Percentiles rank a stretch among this genome's conserved stretches.
phyloP scores from a whole-genome alignment of 2,329 filamentous ascomycete species.

The Fusarium aywerte region DNA sequence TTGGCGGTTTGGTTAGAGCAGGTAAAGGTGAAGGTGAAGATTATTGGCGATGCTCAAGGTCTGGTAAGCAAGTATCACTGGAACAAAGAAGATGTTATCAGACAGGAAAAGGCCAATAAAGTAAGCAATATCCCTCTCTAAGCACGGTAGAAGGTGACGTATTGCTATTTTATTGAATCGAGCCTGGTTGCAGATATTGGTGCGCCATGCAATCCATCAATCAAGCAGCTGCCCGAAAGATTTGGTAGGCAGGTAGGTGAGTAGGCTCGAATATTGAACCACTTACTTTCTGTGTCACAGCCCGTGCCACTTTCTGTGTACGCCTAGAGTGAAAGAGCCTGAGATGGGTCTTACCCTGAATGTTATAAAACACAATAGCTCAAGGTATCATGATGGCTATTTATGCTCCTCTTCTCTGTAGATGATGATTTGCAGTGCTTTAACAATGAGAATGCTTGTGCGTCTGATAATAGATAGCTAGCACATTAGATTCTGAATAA shows the following conservation, averaged over 20 bases:
- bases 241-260: neutral
- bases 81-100: neutral
- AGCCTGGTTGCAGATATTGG: neutral
- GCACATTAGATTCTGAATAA: constrained; percentile 8
- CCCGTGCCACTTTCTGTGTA: neutral
- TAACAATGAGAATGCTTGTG: neutral
- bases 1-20: neutral
- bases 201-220: neutral
- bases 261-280: neutral
- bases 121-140: neutral
- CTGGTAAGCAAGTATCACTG: constrained; percentile 1
- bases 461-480: neutral
- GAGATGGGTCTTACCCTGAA: neutral
- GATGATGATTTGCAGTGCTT: neutral
- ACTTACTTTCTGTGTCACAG: constrained; percentile 14
- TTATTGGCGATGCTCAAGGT: neutral
- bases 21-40: neutral
- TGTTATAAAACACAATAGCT: neutral
- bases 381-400: constrained; percentile 14
- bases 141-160: neutral
- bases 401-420: neutral
- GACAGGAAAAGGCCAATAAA: neutral
- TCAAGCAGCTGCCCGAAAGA: constrained; percentile 2
- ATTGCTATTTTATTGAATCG: neutral
- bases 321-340: neutral